phyloP scores from a whole-genome alignment of 495 filamentous ascomycete genomes.

The Penicillium bialowiezense region DNA sequence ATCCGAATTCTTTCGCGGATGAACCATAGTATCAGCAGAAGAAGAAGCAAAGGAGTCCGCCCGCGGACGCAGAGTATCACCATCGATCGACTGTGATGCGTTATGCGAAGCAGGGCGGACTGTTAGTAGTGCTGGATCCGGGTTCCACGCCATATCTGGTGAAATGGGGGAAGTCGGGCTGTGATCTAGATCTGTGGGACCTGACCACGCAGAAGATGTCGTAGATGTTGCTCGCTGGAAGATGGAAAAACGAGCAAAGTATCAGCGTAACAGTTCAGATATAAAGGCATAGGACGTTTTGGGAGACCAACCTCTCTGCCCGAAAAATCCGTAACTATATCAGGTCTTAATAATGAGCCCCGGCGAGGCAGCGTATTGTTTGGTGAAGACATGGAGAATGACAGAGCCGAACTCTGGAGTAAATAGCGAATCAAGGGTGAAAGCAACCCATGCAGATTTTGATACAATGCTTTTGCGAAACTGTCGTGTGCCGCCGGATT shows the following conservation, averaged over 20 bases:
- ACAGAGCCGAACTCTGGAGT: conserved; percentile 2
- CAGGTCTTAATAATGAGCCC: conserved; percentile 17
- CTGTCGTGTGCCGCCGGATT: neutral
- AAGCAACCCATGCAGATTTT: neutral
- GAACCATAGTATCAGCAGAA: conserved; percentile 32
- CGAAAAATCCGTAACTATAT: conserved; percentile 15
- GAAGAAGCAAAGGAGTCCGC: conserved; percentile 48
- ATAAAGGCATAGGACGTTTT: neutral
- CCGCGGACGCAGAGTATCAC: conserved; percentile 48
- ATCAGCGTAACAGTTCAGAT: conserved; percentile 3
- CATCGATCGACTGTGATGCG: conserved; percentile 44
- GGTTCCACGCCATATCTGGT: conserved; percentile 28
- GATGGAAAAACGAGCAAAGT: neutral
- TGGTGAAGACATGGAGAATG: conserved; percentile 20
- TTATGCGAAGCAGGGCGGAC: conserved; percentile 35
- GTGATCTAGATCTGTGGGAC: conserved; percentile 22
- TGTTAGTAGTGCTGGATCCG: conserved; percentile 23
- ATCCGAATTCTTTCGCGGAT: conserved; percentile 44
- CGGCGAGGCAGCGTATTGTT: conserved; percentile 11
- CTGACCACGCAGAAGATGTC: conserved; percentile 19
- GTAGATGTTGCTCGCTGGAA: conserved; percentile 20
- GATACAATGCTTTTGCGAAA: neutral
- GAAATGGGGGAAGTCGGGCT: conserved; percentile 25
- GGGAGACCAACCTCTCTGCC: conserved; percentile 22
- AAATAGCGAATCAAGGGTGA: neutral